Conservation (phyloP, 352 stramenopile genomes). For the Plasmopara muralis region DNA sequence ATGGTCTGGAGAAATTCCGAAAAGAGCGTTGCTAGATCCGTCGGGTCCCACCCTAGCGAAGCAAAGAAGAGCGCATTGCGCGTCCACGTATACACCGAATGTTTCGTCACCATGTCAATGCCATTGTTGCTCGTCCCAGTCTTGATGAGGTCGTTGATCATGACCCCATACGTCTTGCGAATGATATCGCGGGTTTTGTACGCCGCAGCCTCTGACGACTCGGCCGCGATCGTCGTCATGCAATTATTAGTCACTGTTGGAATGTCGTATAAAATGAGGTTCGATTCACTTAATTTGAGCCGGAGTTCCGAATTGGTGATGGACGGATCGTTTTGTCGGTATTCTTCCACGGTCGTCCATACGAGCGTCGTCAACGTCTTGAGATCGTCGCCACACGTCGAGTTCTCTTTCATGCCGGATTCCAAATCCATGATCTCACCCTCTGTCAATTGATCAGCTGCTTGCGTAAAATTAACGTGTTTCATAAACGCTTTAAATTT, state of each 20-base stretch:
- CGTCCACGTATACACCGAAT: conserved; percentile 28
- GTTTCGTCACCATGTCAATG: conserved; percentile 20
- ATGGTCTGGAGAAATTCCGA: conserved; percentile 51
- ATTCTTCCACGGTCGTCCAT: conserved; percentile 28
- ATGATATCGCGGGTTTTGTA: conserved; percentile 20
- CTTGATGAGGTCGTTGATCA: conserved; percentile 45
- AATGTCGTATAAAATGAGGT: conserved; percentile 43
- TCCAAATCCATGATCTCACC: conserved; percentile 25
- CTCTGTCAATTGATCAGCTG: conserved; percentile 20
- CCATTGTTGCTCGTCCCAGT: conserved; percentile 29
- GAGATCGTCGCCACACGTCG: conserved; percentile 37
- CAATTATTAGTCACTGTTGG: conserved; percentile 41
- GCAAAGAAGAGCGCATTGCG: conserved; percentile 31
- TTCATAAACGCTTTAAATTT: conserved; percentile 33
- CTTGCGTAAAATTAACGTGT: conserved; percentile 19
- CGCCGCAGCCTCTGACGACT: conserved; percentile 5
- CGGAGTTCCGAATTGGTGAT: conserved; percentile 31
- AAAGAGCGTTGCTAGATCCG: conserved; percentile 33
- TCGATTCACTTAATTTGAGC: conserved; percentile 30
- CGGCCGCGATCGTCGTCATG: conserved; percentile 22
- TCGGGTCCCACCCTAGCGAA: conserved; percentile 38
- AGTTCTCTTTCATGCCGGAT: conserved; percentile 28
- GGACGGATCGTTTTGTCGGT: conserved; percentile 21
- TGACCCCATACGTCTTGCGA: conserved; percentile 38
- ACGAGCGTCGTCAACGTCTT: conserved; percentile 32